These are phyloP conservation scores for Paspalum notatum DNA, from an alignment of 176 grass and related monocot genomes.

Conservation along the genomic window DNA sequence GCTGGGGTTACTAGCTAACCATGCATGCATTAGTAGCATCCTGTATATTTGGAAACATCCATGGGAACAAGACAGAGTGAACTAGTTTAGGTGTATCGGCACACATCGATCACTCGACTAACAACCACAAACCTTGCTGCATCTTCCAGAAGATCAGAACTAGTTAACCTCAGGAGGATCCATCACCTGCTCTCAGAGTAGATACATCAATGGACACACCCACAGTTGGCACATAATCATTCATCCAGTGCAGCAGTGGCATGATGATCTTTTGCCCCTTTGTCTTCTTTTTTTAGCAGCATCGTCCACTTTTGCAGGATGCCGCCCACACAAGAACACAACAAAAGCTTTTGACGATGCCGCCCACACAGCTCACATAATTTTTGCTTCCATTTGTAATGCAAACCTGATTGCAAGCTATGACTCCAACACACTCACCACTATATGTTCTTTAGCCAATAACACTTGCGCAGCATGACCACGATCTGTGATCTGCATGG, in stretches of 20 bases:
- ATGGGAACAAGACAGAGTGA: not conserved
- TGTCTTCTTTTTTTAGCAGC: not conserved
- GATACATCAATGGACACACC: not conserved
- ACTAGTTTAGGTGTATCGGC: not conserved
- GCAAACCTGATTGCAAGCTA: too few relatives aligned
- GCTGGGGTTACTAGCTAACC: not conserved
- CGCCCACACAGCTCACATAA: too few relatives aligned
- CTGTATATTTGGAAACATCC: too few relatives aligned
- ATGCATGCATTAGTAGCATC: not conserved
- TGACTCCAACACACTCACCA: too few relatives aligned
- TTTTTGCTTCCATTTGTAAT: too few relatives aligned
- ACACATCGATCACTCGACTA: not conserved
- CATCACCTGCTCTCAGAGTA: not conserved
- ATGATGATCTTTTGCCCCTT: not conserved
- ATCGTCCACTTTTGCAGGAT: not conserved
- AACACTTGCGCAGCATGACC: too few relatives aligned
- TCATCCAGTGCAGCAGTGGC: not conserved
- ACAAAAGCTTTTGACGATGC: too few relatives aligned
- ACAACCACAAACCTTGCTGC: not conserved
- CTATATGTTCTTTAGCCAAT: too few relatives aligned
- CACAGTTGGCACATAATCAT: not conserved
- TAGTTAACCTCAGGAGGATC: not conserved
- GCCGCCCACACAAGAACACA: not conserved
- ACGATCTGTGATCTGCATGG: too few relatives aligned
- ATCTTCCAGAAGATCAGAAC: not conserved